phyloP scores from a whole-genome alignment of 2,329 filamentous ascomycete genomes.

The Cercospora canescens region DNA sequence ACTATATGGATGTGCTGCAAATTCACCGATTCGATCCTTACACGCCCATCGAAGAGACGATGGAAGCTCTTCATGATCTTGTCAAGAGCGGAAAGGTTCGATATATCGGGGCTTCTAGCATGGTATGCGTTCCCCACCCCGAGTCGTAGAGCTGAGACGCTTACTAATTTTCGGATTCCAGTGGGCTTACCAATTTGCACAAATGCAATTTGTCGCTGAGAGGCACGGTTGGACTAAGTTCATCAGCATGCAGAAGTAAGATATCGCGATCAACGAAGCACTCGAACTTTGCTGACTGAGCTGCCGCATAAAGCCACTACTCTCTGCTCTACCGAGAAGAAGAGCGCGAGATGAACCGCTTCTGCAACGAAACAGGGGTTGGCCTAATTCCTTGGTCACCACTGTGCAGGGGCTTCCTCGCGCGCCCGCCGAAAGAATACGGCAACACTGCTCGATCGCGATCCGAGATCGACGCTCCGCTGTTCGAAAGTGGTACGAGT shows the following conservation, averaged over 20 bases:
- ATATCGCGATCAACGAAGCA: background rate
- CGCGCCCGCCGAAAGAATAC: background rate
- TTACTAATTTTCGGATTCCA: constrained; percentile 28
- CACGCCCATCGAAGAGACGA: constrained; percentile 60
- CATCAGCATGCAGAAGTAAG: constrained; percentile 57
- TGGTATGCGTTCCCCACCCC: background rate
- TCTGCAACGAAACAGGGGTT: constrained; percentile 50
- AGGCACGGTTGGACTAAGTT: constrained; percentile 62
- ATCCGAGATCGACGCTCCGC: constrained; percentile 28
- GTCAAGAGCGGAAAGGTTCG: constrained; percentile 52
- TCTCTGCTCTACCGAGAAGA: constrained; percentile 64
- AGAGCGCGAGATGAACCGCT: constrained; percentile 57
- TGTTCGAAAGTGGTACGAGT: constrained; percentile 30
- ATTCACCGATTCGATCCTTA: constrained; percentile 61
- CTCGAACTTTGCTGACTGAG: background rate
- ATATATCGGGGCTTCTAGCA: background rate
- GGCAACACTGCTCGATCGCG: background rate
- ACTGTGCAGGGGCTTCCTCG: background rate
- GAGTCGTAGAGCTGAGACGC: constrained; percentile 24
- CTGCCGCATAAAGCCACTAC: constrained; percentile 41
- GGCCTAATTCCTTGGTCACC: background rate
- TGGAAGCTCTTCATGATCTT: constrained; percentile 58
- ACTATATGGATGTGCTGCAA: constrained; percentile 62
- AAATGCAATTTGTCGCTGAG: constrained; percentile 58
- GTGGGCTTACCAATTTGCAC: constrained; percentile 54